Conservation (phyloP, 352 stramenopile genomes). For the Globisporangium spiculum region DNA sequence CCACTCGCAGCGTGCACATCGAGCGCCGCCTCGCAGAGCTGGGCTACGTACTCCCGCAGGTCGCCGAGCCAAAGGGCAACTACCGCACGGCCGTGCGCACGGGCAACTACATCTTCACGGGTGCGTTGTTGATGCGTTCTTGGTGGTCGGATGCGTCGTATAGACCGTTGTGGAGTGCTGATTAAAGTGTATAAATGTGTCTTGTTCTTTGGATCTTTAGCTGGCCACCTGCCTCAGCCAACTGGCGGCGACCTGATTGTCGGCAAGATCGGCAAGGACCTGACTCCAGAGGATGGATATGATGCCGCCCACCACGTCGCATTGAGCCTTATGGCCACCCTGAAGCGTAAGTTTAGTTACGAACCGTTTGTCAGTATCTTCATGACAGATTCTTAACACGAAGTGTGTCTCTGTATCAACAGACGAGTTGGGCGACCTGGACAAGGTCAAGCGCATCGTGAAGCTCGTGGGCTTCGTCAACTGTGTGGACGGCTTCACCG, state of each 20-base stretch:
- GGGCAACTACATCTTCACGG: slow-evolving; percentile 81
- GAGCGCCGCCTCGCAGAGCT: slow-evolving; percentile 79
- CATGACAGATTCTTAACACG: neutral
- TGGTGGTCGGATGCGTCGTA: neutral
- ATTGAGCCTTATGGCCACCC: slow-evolving; percentile 82
- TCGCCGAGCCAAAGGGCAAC: slow-evolving; percentile 84
- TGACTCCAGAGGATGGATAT: slow-evolving; percentile 84
- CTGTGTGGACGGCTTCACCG: slow-evolving; percentile 81
- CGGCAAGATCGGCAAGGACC: slow-evolving; percentile 79
- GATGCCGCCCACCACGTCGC: slow-evolving; percentile 73
- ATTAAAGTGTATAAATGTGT: neutral
- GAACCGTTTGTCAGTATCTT: neutral
- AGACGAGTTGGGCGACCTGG: slow-evolving; percentile 80
- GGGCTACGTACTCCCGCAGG: slow-evolving; percentile 61
- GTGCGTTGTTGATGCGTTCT: slow-evolving; percentile 20
- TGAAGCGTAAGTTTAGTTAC: slow-evolving; percentile 56
- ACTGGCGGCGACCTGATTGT: slow-evolving; percentile 57
- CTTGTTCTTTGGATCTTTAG: slow-evolving; percentile 14
- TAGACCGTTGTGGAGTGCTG: neutral
- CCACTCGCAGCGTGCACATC: slow-evolving; percentile 70
- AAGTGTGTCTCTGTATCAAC: neutral
- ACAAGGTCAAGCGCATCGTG: slow-evolving; percentile 88
- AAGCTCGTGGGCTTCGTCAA: slow-evolving; percentile 95
- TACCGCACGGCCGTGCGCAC: slow-evolving; percentile 86
- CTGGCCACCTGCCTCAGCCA: slow-evolving; percentile 63